Base-by-base conservation (phyloP, 192 early-diverging fungal species). In the Oehlia diaphana region DNA sequence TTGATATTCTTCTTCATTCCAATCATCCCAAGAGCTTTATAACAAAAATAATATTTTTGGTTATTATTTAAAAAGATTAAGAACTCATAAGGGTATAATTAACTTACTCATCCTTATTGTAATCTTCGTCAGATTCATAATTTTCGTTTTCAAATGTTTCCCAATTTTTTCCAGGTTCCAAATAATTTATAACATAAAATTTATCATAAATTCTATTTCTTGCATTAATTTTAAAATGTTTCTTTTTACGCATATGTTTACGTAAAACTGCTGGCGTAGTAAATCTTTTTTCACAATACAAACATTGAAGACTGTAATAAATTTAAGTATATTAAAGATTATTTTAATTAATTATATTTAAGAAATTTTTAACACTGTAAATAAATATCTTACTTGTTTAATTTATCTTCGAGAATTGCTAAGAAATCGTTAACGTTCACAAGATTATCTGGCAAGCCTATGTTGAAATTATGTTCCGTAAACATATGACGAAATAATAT, bases 191-290 rank as follows among this genome's bases (percentile, higher is more conserved):
- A 28, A 98, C 92, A 81, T 97, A 98, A 85, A 96, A 98, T 26
- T 93, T 92, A 82, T 98, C 96, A 63, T 98, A 98, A 53, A 93
- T 87, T 64, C 90, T 90, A 86, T 98, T 98, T 39, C 91, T 91
- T 28, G 96, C 90, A 76, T 92, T 94, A 83, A 98, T 95, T 84
- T 95, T 94, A 83, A 98, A 98, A 84, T 98, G 96, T 87, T 95
- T 97, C 92, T 97, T 98, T 86, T 98, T 98, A 81, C 96, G 93
- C 96, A 98, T 98, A 76, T 98, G 96, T 84, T 96, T 95, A 72
- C 96, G 90, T 79, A 98, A 86, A 26, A 97, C 95, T 1, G 94
- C 93, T 13, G 91, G 86, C 13, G 94, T 92, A 26, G 94, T 95
- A 82, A 97, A 98, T 19, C 89, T 92, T 85, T 95, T 95, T 85